Percentiles rank a stretch among this genome's conserved stretches.
Evolutionary conservation across 2,329 filamentous ascomycete species (phyloP).

Genomic region (Proliferodiscus dingleyae): DNA sequence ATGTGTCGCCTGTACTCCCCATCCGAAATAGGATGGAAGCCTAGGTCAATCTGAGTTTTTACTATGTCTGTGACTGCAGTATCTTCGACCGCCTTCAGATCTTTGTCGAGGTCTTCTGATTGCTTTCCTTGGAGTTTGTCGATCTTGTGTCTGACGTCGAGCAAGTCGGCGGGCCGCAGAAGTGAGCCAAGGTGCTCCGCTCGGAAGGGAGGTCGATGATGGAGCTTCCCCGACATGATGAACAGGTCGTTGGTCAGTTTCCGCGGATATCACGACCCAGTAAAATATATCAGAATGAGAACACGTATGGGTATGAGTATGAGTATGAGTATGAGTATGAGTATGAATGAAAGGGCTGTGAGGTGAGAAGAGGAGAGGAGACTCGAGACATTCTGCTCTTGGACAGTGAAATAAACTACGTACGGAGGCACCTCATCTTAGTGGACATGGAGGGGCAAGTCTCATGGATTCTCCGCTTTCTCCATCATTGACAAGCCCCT

Average conservation of each 20-base stretch:
- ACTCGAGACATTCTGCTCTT: too few species aligned
- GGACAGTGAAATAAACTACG: too few species aligned
- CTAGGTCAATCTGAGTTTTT: conserved; percentile 51
- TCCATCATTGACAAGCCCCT: not conserved
- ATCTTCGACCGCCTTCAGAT: conserved; percentile 49
- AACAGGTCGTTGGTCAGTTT: not conserved
- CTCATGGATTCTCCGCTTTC: conserved; percentile 4
- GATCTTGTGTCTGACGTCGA: conserved; percentile 48
- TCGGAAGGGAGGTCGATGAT: conserved; percentile 32
- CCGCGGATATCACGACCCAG: too few species aligned
- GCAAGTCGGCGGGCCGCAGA: conserved; percentile 51
- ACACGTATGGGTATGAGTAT: not conserved
- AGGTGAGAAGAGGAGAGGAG: too few species aligned
- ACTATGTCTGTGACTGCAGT: conserved; percentile 55
- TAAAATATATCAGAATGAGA: too few species aligned
- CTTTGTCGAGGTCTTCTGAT: conserved; percentile 28
- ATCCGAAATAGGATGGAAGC: conserved; percentile 53
- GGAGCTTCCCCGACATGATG: conserved; percentile 15
- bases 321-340: too few species aligned
- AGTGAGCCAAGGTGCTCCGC: conserved; percentile 61
- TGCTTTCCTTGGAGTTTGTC: conserved; percentile 42
- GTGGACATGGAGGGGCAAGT: conserved; percentile 2
- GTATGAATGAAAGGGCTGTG: too few species aligned
- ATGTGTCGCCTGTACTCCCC: conserved; percentile 46
- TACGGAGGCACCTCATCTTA: too few species aligned